phyloP scores from a whole-genome alignment of 2,329 filamentous ascomycete genomes.

The Canariomyces notabilis region DNA sequence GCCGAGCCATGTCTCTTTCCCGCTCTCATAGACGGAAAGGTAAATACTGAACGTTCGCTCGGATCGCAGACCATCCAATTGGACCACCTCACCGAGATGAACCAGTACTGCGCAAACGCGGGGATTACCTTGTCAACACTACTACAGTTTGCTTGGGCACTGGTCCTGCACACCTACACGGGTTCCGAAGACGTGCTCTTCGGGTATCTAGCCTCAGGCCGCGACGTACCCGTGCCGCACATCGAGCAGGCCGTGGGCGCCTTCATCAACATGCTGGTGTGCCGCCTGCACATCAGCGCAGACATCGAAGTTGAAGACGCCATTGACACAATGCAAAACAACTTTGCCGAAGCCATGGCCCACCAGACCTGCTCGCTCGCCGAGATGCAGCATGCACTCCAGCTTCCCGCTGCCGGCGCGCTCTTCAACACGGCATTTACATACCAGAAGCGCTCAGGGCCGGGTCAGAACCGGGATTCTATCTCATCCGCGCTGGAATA shows the following conservation, averaged over 20 bases:
- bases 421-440: constrained; percentile 34
- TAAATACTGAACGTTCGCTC: constrained; percentile 6
- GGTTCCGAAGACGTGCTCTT: constrained; percentile 45
- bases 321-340: constrained; percentile 39
- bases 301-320: constrained; percentile 33
- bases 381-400: constrained; percentile 37
- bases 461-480: not conserved
- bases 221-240: constrained; percentile 45
- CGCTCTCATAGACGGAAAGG: constrained; percentile 17
- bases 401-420: constrained; percentile 18
- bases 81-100: constrained; percentile 15
- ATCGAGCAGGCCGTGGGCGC: constrained; percentile 46
- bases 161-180: constrained; percentile 45
- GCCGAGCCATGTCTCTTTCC: constrained; percentile 29
- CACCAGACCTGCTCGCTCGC: constrained; percentile 47
- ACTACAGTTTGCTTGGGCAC: constrained; percentile 48
- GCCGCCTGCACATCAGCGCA: constrained; percentile 37
- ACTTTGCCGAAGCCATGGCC: constrained; percentile 41
- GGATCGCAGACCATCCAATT: constrained; percentile 21
- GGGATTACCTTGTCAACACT: constrained; percentile 45
- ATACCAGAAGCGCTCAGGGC: constrained; percentile 25
- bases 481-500: constrained; percentile 12
- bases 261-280: constrained; percentile 53
- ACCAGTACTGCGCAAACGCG: constrained; percentile 34
- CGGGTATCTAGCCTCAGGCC: constrained; percentile 49